Evolutionary conservation across 306 rosid genomes (phyloP), one percentile per base, ranked within the genome.

Genomic region (Quercus bicolor): DNA sequence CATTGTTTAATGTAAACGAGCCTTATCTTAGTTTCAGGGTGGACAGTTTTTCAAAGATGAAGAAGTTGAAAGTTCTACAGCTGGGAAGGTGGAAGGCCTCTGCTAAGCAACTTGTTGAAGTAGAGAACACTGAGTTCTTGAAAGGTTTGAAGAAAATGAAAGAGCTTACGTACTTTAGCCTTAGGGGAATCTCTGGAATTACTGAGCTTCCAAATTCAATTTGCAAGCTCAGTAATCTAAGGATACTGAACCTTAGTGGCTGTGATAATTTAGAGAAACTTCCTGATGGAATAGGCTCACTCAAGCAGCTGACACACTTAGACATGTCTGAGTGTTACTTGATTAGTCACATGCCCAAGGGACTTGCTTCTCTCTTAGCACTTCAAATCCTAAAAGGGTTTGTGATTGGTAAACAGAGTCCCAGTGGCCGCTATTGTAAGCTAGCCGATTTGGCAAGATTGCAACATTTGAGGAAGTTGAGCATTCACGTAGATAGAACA

Each of bases 271-370:
- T 76, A 45, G 77, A 70, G 74, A n/a, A 37, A 60, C 78, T 76
- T 26, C 85, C 85, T 2, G 18, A 54, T 2, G 77, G 78, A 5
- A 81, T 81, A 34, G 77, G 74, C 48, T 53, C 85, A 29, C 85
- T 81, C 15, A 71, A 24, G 16, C 53, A 26, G n/a, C 62, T 81
- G 69, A 81, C 74, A 18, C 70, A 70, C 23, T 43, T 76, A 13
- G 81, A 81, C 75, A 76, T 81, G 71, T 72, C 48, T 13, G 74
- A 75, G 73, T 81, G 84, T 40, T 71, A 19, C 81, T 40, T 81
- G 28, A 61, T 76, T 3, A 76, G 66, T 72, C 26, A 54, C 66
- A 81, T 81, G 74, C 81, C 85, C 8, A 71, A 61, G 18, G 85
- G 75, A 37, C 28, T 81, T 1, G 14, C 78, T 12, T 26, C 0